Evolutionary conservation across 495 filamentous ascomycete species (phyloP), one percentile per base, ranked within the genome.

Genomic region (Talaromyces adpressus): DNA sequence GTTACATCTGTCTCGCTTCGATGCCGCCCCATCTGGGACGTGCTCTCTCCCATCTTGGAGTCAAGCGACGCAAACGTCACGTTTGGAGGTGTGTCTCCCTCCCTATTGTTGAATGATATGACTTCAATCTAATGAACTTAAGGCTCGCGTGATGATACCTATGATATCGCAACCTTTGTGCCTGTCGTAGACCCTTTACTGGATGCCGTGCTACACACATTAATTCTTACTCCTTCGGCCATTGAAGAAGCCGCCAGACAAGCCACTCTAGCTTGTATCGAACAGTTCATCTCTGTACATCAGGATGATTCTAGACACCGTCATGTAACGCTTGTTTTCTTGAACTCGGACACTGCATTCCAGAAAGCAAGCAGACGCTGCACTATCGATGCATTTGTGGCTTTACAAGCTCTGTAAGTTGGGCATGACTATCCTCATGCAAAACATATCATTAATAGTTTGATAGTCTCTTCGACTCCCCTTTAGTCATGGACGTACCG

Each of bases 1-100:
- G 79, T 84, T 68, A 81, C 89, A 70, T 85, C 81, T 71, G 77
- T 79, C 8, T 79, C 80, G 25, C 75, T 90, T 41, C 80, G 85
- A 30, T 75, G 75, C 56, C 78, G 81, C 39, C 67, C 72, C 4
- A 75, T 79, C 25, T 88, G 85, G 84, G 72, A 71, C 11, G 67
- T 76, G 12, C 65, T 84, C 8, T 71, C 76, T 2, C 69, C 80
- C 2, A 64, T 72, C 23, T 74, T 90, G 51, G 68, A 75, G 6
- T 70, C 75, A 29, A 62, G 71, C 9, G 66, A 69, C 14, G 23
- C 11, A 6, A 27, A 57, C 9, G 64, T 70, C 51, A 72, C 52
- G 61, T 82, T 85, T 69, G 77, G 79, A 76, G 85, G 87, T 84
- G 73, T 6, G 36, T 59, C 32, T 62, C 29, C 52, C 32, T 62